phyloP scores from a whole-genome alignment of 306 rosid genomes.

The Clitoria ternatea region DNA sequence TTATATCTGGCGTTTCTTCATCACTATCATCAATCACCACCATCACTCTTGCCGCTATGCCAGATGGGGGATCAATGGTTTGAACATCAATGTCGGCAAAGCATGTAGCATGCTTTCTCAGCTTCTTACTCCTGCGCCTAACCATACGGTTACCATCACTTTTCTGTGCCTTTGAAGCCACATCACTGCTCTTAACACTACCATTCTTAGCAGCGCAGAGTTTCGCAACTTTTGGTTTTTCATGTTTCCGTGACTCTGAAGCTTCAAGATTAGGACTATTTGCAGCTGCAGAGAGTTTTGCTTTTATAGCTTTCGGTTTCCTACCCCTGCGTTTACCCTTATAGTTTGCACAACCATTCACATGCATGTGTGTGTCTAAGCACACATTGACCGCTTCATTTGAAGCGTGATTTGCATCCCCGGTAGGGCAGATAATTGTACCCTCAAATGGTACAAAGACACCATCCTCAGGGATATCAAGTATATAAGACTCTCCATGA shows the following conservation, averaged over 20 bases:
- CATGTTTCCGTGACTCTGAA: no score
- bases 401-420: neutral
- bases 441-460: neutral
- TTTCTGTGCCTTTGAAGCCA: neutral
- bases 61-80: neutral
- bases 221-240: no score
- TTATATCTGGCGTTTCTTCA: neutral
- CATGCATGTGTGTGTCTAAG: neutral
- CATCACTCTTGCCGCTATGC: neutral
- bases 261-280: no score
- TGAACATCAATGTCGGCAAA: no score
- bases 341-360: neutral
- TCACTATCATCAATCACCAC: conserved; percentile 19
- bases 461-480: conserved; percentile 18
- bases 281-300: neutral
- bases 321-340: neutral
- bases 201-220: neutral
- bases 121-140: neutral
- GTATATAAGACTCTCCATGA: conserved; percentile 20
- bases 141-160: neutral
- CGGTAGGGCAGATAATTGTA: neutral
- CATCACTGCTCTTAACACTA: neutral
- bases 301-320: neutral
- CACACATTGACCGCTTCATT: neutral
- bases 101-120: neutral